Conservation (phyloP, 495 filamentous ascomycete genomes). For the Friedmanniomyces endolithicus region DNA sequence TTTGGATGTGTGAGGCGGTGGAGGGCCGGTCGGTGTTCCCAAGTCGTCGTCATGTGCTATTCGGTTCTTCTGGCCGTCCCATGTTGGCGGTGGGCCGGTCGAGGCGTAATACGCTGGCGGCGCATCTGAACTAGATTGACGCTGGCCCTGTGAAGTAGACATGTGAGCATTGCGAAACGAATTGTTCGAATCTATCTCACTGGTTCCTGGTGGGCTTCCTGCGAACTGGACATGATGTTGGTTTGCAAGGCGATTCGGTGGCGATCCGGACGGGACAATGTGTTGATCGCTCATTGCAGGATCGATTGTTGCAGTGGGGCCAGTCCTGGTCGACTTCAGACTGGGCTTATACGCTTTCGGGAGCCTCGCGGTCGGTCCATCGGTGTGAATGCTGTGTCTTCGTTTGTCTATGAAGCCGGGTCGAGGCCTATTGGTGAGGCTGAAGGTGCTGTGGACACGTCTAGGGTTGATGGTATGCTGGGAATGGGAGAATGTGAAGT, state of each 20-base stretch:
- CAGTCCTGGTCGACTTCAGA: constrained; percentile 1
- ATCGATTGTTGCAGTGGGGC: not conserved
- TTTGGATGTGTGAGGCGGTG: constrained; percentile 1
- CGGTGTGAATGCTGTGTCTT: constrained; percentile 7
- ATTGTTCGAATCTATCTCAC: constrained; percentile 11
- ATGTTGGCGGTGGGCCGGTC: constrained; percentile 23
- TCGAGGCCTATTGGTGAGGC: not conserved
- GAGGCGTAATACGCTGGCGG: constrained; percentile 24
- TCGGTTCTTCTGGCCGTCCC: constrained; percentile 14
- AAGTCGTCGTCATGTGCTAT: not conserved
- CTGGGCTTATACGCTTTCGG: not conserved
- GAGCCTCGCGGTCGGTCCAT: not conserved
- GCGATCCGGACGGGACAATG: constrained; percentile 22
- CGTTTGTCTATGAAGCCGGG: not conserved
- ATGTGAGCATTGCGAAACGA: constrained; percentile 7
- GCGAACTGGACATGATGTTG: constrained; percentile 5
- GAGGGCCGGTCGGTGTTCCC: constrained; percentile 15
- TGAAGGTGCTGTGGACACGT: constrained; percentile 8
- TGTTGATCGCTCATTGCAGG: constrained; percentile 3
- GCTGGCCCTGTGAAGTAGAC: constrained; percentile 10
- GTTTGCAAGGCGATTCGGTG: constrained; percentile 21
- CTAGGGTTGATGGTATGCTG: constrained; percentile 6
- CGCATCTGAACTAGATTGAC: constrained; percentile 4
- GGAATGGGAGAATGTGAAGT: constrained; percentile 14
- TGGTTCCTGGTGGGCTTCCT: not conserved